Evolutionary conservation across 2,329 filamentous ascomycete genomes (phyloP), one percentile per base, ranked within the genome.

Genomic region (Byssoonygena ceratinophila): DNA sequence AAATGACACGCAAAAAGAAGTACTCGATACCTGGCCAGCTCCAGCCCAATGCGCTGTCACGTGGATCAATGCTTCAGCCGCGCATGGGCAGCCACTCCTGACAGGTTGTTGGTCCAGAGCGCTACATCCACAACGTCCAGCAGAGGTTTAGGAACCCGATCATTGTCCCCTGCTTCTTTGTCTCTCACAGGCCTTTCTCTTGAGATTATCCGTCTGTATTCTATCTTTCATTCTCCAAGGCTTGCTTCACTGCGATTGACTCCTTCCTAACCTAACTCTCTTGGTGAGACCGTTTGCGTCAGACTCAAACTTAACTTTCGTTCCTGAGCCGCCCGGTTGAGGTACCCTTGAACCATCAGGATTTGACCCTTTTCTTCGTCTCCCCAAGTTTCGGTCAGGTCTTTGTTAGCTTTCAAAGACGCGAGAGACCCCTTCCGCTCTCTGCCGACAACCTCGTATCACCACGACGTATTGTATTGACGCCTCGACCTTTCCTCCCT

Each of bases 291-390:
- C 12, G 25, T 16, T 34, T 44, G 49, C 37, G 40, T 51, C 31
- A 29, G 31, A 36, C 12, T 29, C 22, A 27, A 51, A 45, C 39
- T 45, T 51, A 45, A 45, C 49, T 51, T 51, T 51, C 29, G 49
- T 51, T 51, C 49, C 49, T 51, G 49, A 51, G 32, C 49, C 49
- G 29, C 22, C 49, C 49, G 23, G 7, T 41, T 45, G 6, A 36
- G 8, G 18, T 37, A 34, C 32, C 32, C 11, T 29, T 37, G 31
- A 36, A 11, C 46, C n/a, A 25, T n/a, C 37, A 34, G 25, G 2
- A 43, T 14, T 37, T 40, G 12, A 16, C 46, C 14, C 34, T 23
- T 40, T 29, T 23, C 23, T 12, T 7, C 20, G 8, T 29, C 16
- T 12, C 23, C 11, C 11, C 40, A 16, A 25, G 12, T 3, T 7